A percentile compares a stretch with the other conserved stretches of the same genome.
Evolutionary conservation across 2,329 filamentous ascomycete species (phyloP).

Genomic region (Ophiostoma novo-ulmi): DNA sequence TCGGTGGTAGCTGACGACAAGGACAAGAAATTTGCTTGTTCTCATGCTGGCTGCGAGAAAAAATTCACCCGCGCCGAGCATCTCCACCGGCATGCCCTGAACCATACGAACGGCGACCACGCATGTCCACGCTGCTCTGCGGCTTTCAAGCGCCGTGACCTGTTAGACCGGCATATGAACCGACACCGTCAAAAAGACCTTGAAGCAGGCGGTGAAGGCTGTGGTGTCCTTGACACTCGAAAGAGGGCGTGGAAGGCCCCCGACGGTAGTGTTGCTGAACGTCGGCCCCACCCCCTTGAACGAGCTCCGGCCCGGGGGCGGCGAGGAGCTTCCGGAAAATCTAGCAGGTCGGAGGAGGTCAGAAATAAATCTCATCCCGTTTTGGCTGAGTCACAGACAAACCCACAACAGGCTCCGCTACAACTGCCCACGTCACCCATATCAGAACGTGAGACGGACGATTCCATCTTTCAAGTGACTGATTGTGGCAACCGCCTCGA

Average conservation of each 20-base stretch:
- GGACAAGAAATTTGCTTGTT: conserved; percentile 25
- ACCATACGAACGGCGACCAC: conserved; percentile 40
- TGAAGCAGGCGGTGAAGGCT: conserved; percentile 26
- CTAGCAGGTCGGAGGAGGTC: background rate
- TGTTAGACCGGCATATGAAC: conserved; percentile 25
- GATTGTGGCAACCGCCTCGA: background rate
- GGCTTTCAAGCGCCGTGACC: conserved; percentile 27
- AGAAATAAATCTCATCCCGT: background rate
- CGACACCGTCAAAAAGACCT: conserved; percentile 24
- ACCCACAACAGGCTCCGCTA: background rate
- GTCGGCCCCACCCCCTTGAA: conserved; percentile 8
- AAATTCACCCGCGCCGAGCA: conserved; percentile 77
- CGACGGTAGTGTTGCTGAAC: conserved; percentile 23
- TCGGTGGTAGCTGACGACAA: background rate
- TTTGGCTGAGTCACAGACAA: background rate
- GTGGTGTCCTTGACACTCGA: conserved; percentile 25
- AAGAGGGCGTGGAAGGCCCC: conserved; percentile 25
- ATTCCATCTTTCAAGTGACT: background rate
- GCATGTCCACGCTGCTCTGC: conserved; percentile 26
- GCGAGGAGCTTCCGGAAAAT: background rate
- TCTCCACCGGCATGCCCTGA: conserved; percentile 73
- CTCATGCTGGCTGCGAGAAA: conserved; percentile 63
- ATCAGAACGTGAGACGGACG: conserved; percentile 17
- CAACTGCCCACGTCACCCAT: conserved; percentile 23
- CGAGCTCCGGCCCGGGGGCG: background rate